These are phyloP conservation scores for Fragilaria radians DNA, from an alignment of 108 stramenopile species.

Conservation along the genomic window DNA sequence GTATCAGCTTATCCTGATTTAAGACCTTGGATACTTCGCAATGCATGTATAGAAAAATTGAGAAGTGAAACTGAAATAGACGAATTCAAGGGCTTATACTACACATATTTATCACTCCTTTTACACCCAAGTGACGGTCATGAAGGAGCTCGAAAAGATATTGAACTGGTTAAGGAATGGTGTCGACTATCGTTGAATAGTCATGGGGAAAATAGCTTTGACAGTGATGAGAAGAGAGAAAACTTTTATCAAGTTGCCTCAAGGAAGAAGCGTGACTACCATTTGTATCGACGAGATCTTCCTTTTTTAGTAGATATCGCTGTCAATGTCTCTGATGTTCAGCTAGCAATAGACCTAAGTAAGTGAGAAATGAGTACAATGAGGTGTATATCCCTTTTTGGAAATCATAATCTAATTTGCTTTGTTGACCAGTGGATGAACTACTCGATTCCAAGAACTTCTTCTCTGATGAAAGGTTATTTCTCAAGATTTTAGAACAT, in stretches of 20 bases:
- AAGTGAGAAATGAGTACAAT: too few species aligned
- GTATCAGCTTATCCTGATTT: slow-evolving; percentile 83
- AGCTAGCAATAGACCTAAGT: slow-evolving; percentile 66
- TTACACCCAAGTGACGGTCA: slow-evolving; percentile 65
- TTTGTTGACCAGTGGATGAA: slow-evolving; percentile 29
- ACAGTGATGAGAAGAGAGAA: slow-evolving; percentile 5
- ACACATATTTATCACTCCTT: slow-evolving; percentile 58
- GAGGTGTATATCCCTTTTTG: too few species aligned
- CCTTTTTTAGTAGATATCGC: slow-evolving; percentile 50
- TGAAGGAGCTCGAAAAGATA: slow-evolving; percentile 53
- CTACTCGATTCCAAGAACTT: slow-evolving; percentile 26
- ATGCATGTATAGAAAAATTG: slow-evolving; percentile 22
- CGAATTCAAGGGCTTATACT: slow-evolving; percentile 38
- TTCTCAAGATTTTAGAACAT: slow-evolving; percentile 21
- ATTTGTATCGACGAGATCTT: slow-evolving; percentile 56
- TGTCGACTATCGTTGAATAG: slow-evolving; percentile 41
- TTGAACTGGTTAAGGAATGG: slow-evolving; percentile 67
- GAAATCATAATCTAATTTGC: too few species aligned
- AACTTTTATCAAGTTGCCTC: slow-evolving; percentile 60
- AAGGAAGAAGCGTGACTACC: slow-evolving; percentile 33
- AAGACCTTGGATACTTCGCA: slow-evolving; percentile 62
- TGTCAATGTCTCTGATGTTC: slow-evolving; percentile 39
- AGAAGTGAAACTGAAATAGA: not conserved
- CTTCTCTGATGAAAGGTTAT: slow-evolving; percentile 6
- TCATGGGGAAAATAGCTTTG: slow-evolving; percentile 9